Percentiles rank a stretch among this genome's conserved stretches.
These are phyloP conservation scores for Trichophaea hybrida DNA, from an alignment of 2,329 filamentous ascomycete genomes.

Conservation along the genomic window DNA sequence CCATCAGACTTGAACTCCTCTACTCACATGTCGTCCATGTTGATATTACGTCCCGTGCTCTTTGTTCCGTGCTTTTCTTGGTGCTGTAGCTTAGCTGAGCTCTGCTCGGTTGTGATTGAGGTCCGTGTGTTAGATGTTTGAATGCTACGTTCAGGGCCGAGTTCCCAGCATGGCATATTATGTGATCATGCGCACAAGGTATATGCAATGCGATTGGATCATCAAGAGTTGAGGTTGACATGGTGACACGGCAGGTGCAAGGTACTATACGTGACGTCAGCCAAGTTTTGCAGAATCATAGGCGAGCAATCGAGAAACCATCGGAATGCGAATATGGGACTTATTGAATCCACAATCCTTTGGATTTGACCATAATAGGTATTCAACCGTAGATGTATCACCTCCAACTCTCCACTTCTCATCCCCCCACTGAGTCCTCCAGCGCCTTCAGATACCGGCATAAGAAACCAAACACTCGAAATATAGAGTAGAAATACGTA, in stretches of 20 bases:
- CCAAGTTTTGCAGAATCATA: too few relatives aligned
- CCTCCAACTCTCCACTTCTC: too few relatives aligned
- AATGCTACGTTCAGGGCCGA: not conserved
- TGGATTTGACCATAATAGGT: too few relatives aligned
- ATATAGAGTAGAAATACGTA: too few relatives aligned
- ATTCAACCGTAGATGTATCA: too few relatives aligned
- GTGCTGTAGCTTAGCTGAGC: not conserved
- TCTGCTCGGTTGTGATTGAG: not conserved
- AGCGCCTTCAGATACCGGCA: too few relatives aligned
- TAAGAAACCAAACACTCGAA: too few relatives aligned
- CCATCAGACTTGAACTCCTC: not conserved
- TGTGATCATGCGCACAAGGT: not conserved
- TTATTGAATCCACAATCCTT: too few relatives aligned
- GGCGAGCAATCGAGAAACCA: too few relatives aligned
- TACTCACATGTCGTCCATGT: not conserved
- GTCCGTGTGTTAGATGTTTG: not conserved
- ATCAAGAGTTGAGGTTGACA: not conserved
- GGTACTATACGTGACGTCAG: not conserved
- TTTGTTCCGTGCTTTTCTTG: not conserved
- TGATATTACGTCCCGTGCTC: not conserved
- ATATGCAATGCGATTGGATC: not conserved
- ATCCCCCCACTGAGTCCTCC: too few relatives aligned
- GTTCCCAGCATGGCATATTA: not conserved
- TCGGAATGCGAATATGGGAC: too few relatives aligned
- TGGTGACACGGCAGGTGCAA: not conserved